Base-by-base conservation (phyloP, 2,329 filamentous ascomycete species). In the Remersonia thermophila region DNA sequence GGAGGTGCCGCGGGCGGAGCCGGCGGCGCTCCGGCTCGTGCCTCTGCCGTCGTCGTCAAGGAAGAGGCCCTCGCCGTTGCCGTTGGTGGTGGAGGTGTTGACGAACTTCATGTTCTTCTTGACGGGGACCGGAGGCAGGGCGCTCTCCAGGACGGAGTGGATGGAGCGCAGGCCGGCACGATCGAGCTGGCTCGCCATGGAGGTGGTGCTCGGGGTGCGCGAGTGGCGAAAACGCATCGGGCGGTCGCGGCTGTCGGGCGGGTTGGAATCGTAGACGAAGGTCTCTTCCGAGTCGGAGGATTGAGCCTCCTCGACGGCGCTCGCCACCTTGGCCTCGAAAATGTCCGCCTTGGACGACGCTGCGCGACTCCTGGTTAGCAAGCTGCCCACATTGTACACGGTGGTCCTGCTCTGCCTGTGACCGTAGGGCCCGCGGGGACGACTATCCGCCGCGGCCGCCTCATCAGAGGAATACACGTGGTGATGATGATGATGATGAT, bases 191-290 rank as follows among this genome's bases (percentile, higher is more conserved):
- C 80, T 85, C 14, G 58, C 69, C 71, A 80, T 77, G 5, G 89
- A 96, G 3, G 89, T 93, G 30, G 86, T 83, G 58, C 87, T 96
- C 6, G 91, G 91, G 1, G 91, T 98, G 44, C 91, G 77, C 14
- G 89, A 96, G 60, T 96, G 89, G 60, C 96, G 89, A 57, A 89
- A 85, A 42, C 86, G 74, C 44, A 76, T 73, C n/a, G 72, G 72
- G 28, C 75, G 66, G 36, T 78, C 73, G 33, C 63, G 66, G 33
- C 55, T 59, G 46, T 81, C 77, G 35, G 84, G 83, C 8, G 89
- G 91, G 52, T 98, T 98, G 17, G 91, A 96, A 58, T 98, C 91
- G 61, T 98, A 98, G 12, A 98, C 91, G 58, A 96, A 98, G 0
- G 91, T 96, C 59, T 96, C 91, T 52, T 95, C 91, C 1, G 89